phyloP scores from a whole-genome alignment of 169 alveolate genomes.

The Plasmodium billcollinsi region DNA sequence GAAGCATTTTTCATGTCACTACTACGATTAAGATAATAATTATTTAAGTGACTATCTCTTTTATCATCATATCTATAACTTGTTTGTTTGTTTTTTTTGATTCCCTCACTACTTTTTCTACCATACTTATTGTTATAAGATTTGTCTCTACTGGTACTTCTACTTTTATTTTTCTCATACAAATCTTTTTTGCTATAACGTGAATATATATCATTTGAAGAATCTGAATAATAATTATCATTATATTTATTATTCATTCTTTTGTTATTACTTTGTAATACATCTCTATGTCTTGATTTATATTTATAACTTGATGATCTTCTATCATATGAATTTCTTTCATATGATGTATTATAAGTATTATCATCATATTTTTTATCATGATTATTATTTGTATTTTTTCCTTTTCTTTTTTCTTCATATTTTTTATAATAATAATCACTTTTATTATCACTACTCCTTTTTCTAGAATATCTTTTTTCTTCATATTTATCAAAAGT shows the following conservation, averaged over 20 bases:
- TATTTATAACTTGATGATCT: conserved; percentile 22
- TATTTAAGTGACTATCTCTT: not conserved
- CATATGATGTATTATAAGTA: conserved; percentile 4
- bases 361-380: conserved; percentile 30
- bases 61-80: conserved; percentile 7
- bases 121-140: not conserved
- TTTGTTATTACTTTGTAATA: not conserved
- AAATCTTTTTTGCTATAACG: not conserved
- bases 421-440: conserved; percentile 1
- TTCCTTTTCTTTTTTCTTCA: conserved; percentile 39
- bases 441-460: conserved; percentile 5
- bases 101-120: not conserved
- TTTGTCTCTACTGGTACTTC: not conserved
- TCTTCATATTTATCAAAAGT: conserved; percentile 28
- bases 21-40: not conserved
- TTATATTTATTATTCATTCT: not conserved
- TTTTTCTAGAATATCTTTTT: conserved; percentile 8
- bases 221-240: not conserved
- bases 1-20: not conserved
- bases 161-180: not conserved
- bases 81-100: not conserved
- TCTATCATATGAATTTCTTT: conserved; percentile 33
- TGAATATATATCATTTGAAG: conserved; percentile 2
- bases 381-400: not conserved
- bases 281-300: not conserved